Evolutionary conservation across 148 eudicot species (phyloP), one percentile per base, ranked within the genome.

Genomic region (Talinum fruticosum): DNA sequence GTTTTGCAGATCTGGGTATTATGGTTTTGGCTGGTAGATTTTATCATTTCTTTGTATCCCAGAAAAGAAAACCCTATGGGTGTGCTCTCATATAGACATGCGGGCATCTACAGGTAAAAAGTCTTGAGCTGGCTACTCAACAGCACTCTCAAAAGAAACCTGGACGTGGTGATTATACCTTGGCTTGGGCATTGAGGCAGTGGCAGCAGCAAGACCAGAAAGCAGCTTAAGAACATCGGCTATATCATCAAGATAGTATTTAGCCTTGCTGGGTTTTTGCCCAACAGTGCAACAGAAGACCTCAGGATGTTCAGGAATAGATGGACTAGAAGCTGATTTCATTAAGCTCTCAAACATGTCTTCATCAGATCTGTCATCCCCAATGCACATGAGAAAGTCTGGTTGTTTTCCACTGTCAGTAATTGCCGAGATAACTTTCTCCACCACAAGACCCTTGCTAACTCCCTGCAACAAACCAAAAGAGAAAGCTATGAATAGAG

Each of bases 191-290:
- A 71, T 76, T 49, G 87, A 86, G 69, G 84, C 65, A 49, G n/a
- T n/a, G n/a, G 93, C 88, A 69, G 78, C 76, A 78, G 89, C 88
- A 65, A 90, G 84, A 57, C 91, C 90, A 18, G 80, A 71, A 37
- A 90, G 88, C 69, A 90, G 71, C 78, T 76, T 81, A 32, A 83
- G 71, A 14, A 90, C 92, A 53, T 90, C 94, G 44, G 80, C 35
- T 66, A 89, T 79, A 75, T 92, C 97, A 18, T 92, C 97, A 14
- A 92, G 93, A 79, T 87, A 93, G 84, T 93, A 93, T 61, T 85
- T 93, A 2, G 97, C 97, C 81, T 93, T 89, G 90, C 97, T 93
- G 29, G 97, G 97, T 83, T 93, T 93, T 82, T 87, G 87, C 38
- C 97, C 97, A 69, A 93, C 96, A 0, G 97, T 91, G 82, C 97